phyloP scores from a whole-genome alignment of 2,329 filamentous ascomycete species.

The Zalaria obscura region DNA sequence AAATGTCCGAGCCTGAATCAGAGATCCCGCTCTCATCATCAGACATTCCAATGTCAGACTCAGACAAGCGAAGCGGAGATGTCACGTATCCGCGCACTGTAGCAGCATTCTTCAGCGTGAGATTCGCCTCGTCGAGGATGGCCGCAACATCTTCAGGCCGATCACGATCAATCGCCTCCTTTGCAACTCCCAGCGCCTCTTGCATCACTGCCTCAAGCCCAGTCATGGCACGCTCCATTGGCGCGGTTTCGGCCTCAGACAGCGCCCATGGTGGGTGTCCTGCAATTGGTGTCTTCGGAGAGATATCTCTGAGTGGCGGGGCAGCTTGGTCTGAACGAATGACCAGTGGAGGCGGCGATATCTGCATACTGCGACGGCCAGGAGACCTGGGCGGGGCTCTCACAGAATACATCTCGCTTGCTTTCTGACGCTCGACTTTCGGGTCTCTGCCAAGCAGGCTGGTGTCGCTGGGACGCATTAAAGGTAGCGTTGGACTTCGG shows the following conservation, averaged over 20 bases:
- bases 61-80: conserved; percentile 5
- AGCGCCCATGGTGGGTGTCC: too few relatives aligned
- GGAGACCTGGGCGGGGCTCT: too few relatives aligned
- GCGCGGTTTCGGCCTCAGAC: too few relatives aligned
- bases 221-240: conserved; percentile 18
- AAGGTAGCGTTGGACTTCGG: background rate
- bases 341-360: too few relatives aligned
- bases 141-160: conserved; percentile 23
- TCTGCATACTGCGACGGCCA: too few relatives aligned
- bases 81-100: conserved; percentile 7
- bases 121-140: conserved; percentile 24
- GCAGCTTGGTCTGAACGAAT: too few relatives aligned
- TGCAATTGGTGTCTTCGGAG: too few relatives aligned
- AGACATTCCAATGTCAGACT: conserved; percentile 6
- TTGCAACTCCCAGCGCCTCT: conserved; percentile 23
- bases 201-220: conserved; percentile 28
- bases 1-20: conserved; percentile 4
- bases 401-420: too few relatives aligned
- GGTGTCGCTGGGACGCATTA: conserved; percentile 1
- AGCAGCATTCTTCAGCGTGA: conserved; percentile 19
- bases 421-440: too few relatives aligned
- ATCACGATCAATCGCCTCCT: conserved; percentile 16
- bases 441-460: background rate
- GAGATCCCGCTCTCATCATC: conserved; percentile 5
- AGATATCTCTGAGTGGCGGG: too few relatives aligned